Conservation (phyloP, 1,139 yeast species). For the Taphrina betulina region DNA sequence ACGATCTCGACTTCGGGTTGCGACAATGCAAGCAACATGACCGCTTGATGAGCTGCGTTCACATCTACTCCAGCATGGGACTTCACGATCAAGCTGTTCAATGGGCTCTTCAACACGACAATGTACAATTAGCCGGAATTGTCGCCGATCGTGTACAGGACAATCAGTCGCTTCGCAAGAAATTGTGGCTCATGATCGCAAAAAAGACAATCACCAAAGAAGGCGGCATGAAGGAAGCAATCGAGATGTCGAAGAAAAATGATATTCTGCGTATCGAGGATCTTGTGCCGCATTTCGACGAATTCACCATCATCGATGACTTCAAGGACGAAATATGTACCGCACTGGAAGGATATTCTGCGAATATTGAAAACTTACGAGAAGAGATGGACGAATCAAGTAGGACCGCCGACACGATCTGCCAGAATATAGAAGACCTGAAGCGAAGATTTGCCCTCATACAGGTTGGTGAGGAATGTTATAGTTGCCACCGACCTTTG, state of each 20-base stretch:
- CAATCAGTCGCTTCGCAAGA: constrained; percentile 57
- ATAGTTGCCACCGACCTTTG: constrained; percentile 64
- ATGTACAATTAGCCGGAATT: constrained; percentile 60
- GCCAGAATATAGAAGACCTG: constrained; percentile 56
- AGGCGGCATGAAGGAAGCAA: constrained; percentile 43
- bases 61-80: constrained; percentile 64
- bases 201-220: constrained; percentile 53
- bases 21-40: constrained; percentile 66
- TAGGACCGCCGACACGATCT: constrained; percentile 60
- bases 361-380: constrained; percentile 61
- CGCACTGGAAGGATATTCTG: constrained; percentile 71
- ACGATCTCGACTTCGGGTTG: constrained; percentile 71
- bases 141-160: constrained; percentile 57
- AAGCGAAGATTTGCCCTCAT: constrained; percentile 56
- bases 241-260: constrained; percentile 52
- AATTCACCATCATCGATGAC: constrained; percentile 74
- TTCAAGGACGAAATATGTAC: constrained; percentile 79
- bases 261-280: constrained; percentile 73
- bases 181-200: constrained; percentile 72
- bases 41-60: constrained; percentile 65
- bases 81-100: constrained; percentile 78
- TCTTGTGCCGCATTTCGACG: constrained; percentile 71
- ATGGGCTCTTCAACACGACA: constrained; percentile 63
- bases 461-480: constrained; percentile 84
- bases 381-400: constrained; percentile 76